These are phyloP conservation scores for Oidiodendron maius DNA, from an alignment of 495 filamentous ascomycete species.

Conservation along the genomic window DNA sequence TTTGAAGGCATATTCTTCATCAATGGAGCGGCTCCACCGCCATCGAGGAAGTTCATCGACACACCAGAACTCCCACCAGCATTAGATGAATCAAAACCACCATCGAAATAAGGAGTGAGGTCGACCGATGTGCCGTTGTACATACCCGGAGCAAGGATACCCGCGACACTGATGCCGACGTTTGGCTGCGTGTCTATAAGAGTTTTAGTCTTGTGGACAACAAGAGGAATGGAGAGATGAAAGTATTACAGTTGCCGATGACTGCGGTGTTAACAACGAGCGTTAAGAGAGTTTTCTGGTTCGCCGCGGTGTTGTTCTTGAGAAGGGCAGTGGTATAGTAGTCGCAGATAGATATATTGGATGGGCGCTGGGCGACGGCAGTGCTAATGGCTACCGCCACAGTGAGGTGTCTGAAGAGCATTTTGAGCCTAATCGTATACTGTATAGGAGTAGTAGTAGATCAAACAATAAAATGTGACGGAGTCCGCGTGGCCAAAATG, in stretches of 20 bases:
- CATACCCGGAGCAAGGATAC: constrained; percentile 39
- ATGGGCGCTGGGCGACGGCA: constrained; percentile 35
- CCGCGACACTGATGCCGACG: constrained; percentile 37
- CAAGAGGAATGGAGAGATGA: background rate
- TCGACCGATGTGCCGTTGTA: constrained; percentile 43
- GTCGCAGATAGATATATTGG: constrained; percentile 46
- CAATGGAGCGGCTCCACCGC: constrained; percentile 43
- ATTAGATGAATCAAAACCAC: constrained; percentile 41
- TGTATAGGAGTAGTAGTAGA: too few species aligned
- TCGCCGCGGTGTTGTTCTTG: constrained; percentile 45
- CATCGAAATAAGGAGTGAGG: constrained; percentile 47
- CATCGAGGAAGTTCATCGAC: constrained; percentile 50
- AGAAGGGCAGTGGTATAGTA: constrained; percentile 47
- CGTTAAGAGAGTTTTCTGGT: constrained; percentile 44
- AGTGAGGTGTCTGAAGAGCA: constrained; percentile 22
- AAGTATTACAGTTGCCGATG: constrained; percentile 40
- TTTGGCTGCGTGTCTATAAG: constrained; percentile 38
- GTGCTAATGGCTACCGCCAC: constrained; percentile 18
- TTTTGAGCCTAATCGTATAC: too few species aligned
- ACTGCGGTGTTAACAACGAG: constrained; percentile 50
- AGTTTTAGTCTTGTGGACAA: background rate
- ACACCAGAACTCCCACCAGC: constrained; percentile 25
- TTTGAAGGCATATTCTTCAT: constrained; percentile 43
- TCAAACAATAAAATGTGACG: too few species aligned
- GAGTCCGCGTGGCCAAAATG: too few species aligned